Percentiles rank a stretch among this genome's conserved stretches.
Conservation (phyloP, 2,329 filamentous ascomycete species). For the Mycosphaerella sp. region DNA sequence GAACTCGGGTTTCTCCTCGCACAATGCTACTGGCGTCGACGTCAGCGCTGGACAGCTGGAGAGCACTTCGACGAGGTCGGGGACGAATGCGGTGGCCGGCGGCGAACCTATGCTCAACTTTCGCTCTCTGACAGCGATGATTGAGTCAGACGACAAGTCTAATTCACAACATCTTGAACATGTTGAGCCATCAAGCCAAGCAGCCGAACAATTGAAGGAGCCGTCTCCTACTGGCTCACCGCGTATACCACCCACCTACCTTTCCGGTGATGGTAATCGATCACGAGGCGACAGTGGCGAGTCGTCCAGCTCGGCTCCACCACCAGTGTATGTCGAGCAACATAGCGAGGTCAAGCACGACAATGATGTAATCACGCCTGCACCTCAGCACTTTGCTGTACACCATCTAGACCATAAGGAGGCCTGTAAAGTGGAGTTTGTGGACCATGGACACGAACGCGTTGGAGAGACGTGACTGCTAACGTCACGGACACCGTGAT, state of each 20-base stretch:
- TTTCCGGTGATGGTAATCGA: conserved; percentile 18
- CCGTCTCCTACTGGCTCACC: conserved; percentile 17
- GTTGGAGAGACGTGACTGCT: not conserved
- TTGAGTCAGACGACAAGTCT: conserved; percentile 53
- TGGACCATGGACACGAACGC: conserved; percentile 4
- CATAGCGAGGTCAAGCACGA: not conserved
- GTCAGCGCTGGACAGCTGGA: conserved; percentile 27
- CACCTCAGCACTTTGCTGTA: not conserved
- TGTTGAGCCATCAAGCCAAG: conserved; percentile 12
- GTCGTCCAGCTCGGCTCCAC: conserved; percentile 20
- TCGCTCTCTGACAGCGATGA: conserved; percentile 74
- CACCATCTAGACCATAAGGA: conserved; percentile 7
- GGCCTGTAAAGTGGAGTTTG: conserved; percentile 2
- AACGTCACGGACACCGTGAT: not conserved
- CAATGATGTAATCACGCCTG: conserved; percentile 6
- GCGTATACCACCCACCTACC: conserved; percentile 3
- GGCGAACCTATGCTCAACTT: conserved; percentile 88
- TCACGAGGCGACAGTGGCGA: conserved; percentile 29
- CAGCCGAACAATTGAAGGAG: conserved; percentile 22
- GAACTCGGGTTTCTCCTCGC: conserved; percentile 33
- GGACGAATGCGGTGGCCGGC: conserved; percentile 45
- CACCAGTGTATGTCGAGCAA: conserved; percentile 24
- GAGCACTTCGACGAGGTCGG: conserved; percentile 22
- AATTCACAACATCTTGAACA: conserved; percentile 38
- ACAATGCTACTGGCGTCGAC: conserved; percentile 51